Base-by-base conservation (phyloP, 176 grass and related monocot species). In the Triticum turgidum region DNA sequence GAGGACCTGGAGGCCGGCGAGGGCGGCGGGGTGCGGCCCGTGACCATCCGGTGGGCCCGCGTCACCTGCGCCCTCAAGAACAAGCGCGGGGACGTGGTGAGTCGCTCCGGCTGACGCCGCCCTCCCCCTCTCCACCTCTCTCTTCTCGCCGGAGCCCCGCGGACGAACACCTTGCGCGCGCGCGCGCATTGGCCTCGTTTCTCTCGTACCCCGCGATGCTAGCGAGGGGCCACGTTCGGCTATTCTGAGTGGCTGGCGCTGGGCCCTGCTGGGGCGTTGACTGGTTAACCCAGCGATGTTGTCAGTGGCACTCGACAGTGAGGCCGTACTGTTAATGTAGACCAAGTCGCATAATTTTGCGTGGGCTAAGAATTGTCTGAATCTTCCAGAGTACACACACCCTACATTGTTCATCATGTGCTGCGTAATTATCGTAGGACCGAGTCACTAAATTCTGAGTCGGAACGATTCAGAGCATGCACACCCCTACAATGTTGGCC, bases 51-150 rank as follows among this genome's bases (percentile, higher is more conserved):
- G 33, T 96, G 97, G 97, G 80, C 65, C 38, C 78, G 85, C 58
- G 80, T 98, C 85, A 91, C 94, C 63, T 98, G 94, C 84, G 86
- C 94, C 29, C 90, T 96, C 34, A 88, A 93, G 69, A 93, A 92
- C 89, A 98, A 96, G 78, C 90, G 76, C 45, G 91, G 91, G 38
- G 83, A 84, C 22, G 83, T 88, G 84, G 93, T 98, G 68, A 91
- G 91, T 69, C 65, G 0, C 29, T 54, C 15, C 0, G 49, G 2
- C 15, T 15, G 49, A 6, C 49, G 14, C 49, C 49, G 49, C 5
- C 49, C 49, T 52, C 49, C 49, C 49, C 49, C 49, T 17, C 49
- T 52, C 51, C 0, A 0, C 25, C 25, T 0, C 37, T 69, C 65
- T 34, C 72, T 24, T 32, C 54, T 83, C 73, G 33, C 22, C 83